phyloP scores from a whole-genome alignment of 2,329 filamentous ascomycete genomes.

The Hymenoscyphus fructigenus region DNA sequence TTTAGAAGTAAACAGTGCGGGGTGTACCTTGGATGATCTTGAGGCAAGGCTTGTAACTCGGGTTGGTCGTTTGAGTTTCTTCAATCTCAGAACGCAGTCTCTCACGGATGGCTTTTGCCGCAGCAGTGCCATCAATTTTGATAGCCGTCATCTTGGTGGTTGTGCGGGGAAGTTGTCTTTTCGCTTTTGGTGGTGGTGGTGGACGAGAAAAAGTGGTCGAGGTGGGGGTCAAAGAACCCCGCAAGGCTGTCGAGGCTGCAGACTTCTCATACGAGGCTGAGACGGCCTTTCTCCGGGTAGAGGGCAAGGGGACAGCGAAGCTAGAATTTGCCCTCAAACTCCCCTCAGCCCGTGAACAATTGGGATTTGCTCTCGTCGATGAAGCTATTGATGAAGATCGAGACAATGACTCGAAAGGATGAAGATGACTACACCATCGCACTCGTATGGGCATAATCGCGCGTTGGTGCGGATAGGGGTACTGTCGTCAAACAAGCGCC shows the following conservation, averaged over 20 bases:
- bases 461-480: neutral
- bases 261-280: slow-evolving; percentile 6
- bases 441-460: neutral
- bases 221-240: slow-evolving; percentile 28
- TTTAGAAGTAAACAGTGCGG: neutral
- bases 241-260: slow-evolving; percentile 23
- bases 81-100: slow-evolving; percentile 77
- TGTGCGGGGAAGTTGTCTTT: slow-evolving; percentile 50
- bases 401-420: neutral
- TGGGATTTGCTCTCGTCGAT: neutral
- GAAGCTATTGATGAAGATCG: neutral
- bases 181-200: slow-evolving; percentile 13
- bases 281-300: neutral
- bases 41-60: slow-evolving; percentile 83
- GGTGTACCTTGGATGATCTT: slow-evolving; percentile 86
- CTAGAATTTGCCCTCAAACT: neutral
- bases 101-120: slow-evolving; percentile 89
- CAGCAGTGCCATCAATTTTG: slow-evolving; percentile 94
- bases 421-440: neutral
- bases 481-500: neutral
- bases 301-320: neutral
- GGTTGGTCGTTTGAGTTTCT: slow-evolving; percentile 76
- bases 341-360: neutral
- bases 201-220: slow-evolving; percentile 8
- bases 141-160: slow-evolving; percentile 72